These are phyloP conservation scores for Melastoma candidum DNA, from an alignment of 441 rosid species.

Conservation along the genomic window DNA sequence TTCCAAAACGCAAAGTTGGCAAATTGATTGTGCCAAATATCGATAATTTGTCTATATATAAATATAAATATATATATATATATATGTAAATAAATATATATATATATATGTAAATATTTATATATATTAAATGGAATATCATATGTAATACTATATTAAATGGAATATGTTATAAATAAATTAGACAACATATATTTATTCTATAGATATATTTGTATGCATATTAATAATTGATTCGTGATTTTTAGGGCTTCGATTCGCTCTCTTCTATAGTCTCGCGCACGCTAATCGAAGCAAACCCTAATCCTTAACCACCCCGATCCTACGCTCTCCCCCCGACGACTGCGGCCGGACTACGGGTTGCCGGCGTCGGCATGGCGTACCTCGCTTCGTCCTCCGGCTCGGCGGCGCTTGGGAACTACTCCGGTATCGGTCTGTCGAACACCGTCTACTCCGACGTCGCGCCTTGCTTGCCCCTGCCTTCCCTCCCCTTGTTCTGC, in stretches of 20 bases:
- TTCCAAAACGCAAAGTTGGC: no score
- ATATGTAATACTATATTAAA: no score
- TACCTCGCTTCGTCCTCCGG: conserved; percentile 20
- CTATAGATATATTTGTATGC: no score
- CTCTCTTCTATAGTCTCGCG: conserved; percentile 7
- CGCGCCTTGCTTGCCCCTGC: conserved; percentile 82
- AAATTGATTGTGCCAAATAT: no score
- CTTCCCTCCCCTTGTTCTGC: conserved; percentile 77
- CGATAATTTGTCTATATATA: no score
- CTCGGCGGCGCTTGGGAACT: conserved; percentile 21
- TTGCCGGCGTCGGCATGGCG: conserved; percentile 16
- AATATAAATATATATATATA: no score
- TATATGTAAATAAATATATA: no score
- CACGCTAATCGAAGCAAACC: conserved; percentile 7
- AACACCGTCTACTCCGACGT: conserved; percentile 91
- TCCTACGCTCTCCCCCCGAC: conserved; percentile 10
- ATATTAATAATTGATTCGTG: conserved; percentile 9
- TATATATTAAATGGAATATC: no score
- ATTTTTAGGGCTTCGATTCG: conserved; percentile 41
- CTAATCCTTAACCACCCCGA: conserved; percentile 24
- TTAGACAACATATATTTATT: no score
- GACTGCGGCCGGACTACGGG: conserved; percentile 9
- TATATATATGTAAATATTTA: no score
- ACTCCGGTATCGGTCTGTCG: conserved; percentile 72
- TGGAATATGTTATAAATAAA: no score